These are phyloP conservation scores for Mucor saturninus DNA, from an alignment of 371 early-diverging fungal species.

Conservation along the genomic window DNA sequence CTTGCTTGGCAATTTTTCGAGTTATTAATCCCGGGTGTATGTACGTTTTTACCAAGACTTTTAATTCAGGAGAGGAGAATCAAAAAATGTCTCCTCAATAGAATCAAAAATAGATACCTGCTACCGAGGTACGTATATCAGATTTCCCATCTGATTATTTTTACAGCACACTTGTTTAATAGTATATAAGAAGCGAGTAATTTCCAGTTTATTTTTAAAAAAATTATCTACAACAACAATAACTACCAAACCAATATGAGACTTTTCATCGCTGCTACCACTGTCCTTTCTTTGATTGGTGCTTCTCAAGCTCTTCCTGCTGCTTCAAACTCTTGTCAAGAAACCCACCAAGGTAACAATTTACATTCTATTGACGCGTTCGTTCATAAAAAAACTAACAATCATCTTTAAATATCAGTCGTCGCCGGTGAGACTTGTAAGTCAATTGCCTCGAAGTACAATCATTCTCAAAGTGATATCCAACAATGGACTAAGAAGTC, in stretches of 20 bases:
- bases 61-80: no score
- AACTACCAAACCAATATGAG: neutral
- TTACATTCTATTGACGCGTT: neutral
- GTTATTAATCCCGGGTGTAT: no score
- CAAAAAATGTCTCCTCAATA: no score
- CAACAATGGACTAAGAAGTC: conserved; percentile 1
- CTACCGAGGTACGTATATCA: no score
- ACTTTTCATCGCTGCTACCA: conserved; percentile 4
- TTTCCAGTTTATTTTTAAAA: neutral
- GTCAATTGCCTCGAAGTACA: neutral
- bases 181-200: no score
- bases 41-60: no score
- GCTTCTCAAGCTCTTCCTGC: neutral
- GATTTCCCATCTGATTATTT: no score
- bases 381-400: neutral
- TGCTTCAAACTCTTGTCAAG: neutral
- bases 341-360: neutral
- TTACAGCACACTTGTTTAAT: no score
- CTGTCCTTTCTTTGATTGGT: neutral
- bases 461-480: neutral
- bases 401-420: neutral
- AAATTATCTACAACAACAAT: neutral
- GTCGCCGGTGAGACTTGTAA: neutral
- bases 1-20: no score
- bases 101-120: no score